Percentiles rank a stretch among this genome's conserved stretches.
phyloP scores from a whole-genome alignment of 306 rosid species.

The Sechiopsis laciniata region DNA sequence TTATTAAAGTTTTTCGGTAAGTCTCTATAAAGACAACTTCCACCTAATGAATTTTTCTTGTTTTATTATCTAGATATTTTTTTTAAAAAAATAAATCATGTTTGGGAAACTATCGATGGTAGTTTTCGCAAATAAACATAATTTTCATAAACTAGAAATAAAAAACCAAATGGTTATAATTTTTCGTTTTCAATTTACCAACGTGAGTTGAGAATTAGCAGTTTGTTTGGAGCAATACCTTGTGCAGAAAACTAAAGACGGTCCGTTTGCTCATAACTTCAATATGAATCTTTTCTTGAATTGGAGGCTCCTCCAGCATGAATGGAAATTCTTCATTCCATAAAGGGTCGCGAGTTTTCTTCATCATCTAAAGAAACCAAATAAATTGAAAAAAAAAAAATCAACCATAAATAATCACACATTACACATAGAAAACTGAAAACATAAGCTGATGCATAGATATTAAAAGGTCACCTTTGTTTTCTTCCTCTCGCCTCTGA shows the following conservation, averaged over 20 bases:
- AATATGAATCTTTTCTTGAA: slow-evolving; percentile 62
- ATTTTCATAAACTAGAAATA: no score
- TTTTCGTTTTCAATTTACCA: no score
- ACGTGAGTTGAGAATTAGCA: no score
- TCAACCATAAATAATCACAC: not conserved
- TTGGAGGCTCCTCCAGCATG: slow-evolving; percentile 89
- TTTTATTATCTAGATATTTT: no score
- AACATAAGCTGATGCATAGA: not conserved
- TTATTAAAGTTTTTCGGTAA: no score
- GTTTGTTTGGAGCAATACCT: slow-evolving; percentile 35
- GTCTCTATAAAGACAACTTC: no score
- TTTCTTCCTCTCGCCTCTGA: slow-evolving; percentile 64
- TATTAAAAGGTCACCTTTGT: slow-evolving; percentile 50
- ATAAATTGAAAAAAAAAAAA: not conserved
- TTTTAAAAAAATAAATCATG: no score
- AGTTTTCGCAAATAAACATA: no score
- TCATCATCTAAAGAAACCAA: slow-evolving; percentile 42
- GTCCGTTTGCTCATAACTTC: slow-evolving; percentile 67
- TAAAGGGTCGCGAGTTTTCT: slow-evolving; percentile 60
- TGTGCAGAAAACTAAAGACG: slow-evolving; percentile 43
- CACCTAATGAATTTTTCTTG: no score
- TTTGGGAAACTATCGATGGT: no score
- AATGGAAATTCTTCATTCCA: slow-evolving; percentile 90
- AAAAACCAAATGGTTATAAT: no score
- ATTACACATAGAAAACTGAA: not conserved